Base-by-base conservation (phyloP, 371 early-diverging fungal species). In the Haplosporangium sp. region DNA sequence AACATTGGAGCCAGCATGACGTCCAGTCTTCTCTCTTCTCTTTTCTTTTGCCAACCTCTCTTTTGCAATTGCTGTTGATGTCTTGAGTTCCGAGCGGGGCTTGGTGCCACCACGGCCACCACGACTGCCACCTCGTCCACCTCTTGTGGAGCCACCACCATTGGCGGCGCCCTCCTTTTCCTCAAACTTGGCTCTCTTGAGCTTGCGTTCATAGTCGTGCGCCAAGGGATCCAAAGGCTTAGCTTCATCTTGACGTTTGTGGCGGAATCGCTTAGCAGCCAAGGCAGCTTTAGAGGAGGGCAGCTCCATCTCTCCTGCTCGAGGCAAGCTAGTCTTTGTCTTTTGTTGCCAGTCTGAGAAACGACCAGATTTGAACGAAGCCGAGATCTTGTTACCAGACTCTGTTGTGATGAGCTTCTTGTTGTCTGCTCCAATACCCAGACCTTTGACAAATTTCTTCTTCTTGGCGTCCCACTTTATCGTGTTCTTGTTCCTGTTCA, bases 401-500 rank as follows among this genome's bases (percentile, higher is more conserved):
- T 98, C 99, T 5, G 96, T 95, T 61, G 90, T 92, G 67, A 99
- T 95, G 75, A 95, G 76, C 88, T 98, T 99, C 84, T 95, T 95
- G 88, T 98, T 98, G 76, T 98, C 98, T 1, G 94, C 81, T n/a
- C 98, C 99, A 72, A 97, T 88, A 56, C 94, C 94, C 4, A 88
- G 86, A 20, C 93, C 93, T 35, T 90, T 82, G 56, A 95, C 91
- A 88, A 96, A 98, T 79, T 92, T 93, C 85, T 95, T 95, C 90
- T 98, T 97, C 82, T 93, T 96, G 57, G 92, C 86, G 79, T 99
- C 98, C 99, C 99, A 99, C 52, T 93, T 89, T 52, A 97, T 72
- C 39, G 85, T 86, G 59, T 88, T 92, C 63, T 82, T 76, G 58
- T 85, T 88, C 63, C 86, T 83, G 34, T 78, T 77, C 72, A 87